Conservation (phyloP, 164 flowering plant genomes). For the Macadamia tetraphylla region DNA sequence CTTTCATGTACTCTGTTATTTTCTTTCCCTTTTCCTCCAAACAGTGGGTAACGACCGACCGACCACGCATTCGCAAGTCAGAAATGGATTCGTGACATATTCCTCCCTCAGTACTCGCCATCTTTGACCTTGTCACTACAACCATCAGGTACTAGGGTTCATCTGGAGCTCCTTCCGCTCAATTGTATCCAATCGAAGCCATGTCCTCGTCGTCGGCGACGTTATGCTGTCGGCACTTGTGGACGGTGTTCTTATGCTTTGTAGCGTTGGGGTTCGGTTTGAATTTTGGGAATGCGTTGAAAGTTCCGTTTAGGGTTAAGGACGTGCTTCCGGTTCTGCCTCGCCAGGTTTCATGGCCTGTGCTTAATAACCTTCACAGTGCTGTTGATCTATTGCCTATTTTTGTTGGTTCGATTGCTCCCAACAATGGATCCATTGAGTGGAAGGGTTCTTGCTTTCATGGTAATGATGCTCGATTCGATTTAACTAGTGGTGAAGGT, state of each 20-base stretch:
- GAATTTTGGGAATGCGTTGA: conserved; percentile 38
- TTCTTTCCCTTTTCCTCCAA: no score
- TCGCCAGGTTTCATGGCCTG: conserved; percentile 88
- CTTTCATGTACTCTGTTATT: no score
- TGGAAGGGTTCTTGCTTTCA: conserved; percentile 96
- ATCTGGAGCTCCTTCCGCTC: neutral
- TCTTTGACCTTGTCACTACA: neutral
- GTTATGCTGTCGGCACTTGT: neutral
- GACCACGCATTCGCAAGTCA: no score
- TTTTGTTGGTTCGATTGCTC: conserved; percentile 78
- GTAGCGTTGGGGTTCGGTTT: conserved; percentile 29
- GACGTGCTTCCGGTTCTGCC: conserved; percentile 93
- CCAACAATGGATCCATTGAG: conserved; percentile 44
- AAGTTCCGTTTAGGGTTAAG: conserved; percentile 65
- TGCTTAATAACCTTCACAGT: conserved; percentile 70
- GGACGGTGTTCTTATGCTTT: conserved; percentile 7
- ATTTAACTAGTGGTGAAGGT: conserved; percentile 37
- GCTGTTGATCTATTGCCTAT: conserved; percentile 84
- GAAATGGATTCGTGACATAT: no score
- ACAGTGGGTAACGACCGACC: no score
- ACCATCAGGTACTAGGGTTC: conserved; percentile 1
- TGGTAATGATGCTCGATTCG: conserved; percentile 64
- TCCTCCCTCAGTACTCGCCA: neutral
- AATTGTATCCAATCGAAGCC: neutral
- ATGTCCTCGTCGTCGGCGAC: conserved; percentile 4